These are phyloP conservation scores for Agaricales sp. DNA, from an alignment of 1,284 basidiomycete species.

Conservation along the genomic window DNA sequence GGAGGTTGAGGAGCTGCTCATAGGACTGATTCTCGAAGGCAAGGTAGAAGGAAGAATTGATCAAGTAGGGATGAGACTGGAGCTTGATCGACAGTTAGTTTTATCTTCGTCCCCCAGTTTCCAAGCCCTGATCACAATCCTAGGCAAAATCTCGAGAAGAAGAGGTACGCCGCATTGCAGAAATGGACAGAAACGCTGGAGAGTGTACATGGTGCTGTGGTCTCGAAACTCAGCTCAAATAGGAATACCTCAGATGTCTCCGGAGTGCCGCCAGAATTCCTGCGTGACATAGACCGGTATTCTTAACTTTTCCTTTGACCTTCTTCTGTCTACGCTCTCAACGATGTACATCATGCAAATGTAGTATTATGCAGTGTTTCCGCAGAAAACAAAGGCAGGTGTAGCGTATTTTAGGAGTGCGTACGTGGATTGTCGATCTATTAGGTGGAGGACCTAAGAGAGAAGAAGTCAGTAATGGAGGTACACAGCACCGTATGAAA, in stretches of 20 bases:
- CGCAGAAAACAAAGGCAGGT: too few species aligned
- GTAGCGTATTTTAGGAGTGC: too few species aligned
- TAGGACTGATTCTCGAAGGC: constrained; percentile 89
- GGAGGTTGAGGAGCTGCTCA: constrained; percentile 89
- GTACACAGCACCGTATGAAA: background rate
- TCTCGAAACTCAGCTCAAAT: constrained; percentile 55
- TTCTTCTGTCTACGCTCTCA: background rate
- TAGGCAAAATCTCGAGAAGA: constrained; percentile 77
- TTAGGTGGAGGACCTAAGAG: too few species aligned
- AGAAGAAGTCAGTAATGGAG: too few species aligned
- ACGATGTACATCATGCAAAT: background rate
- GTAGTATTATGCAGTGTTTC: background rate
- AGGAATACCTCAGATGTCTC: constrained; percentile 18
- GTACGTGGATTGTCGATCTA: too few species aligned
- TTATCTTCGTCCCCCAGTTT: constrained; percentile 2
- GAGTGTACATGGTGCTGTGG: constrained; percentile 58
- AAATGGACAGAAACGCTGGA: constrained; percentile 76
- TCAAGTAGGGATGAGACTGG: constrained; percentile 86
- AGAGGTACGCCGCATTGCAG: constrained; percentile 73
- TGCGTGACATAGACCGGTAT: background rate
- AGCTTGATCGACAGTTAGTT: constrained; percentile 80
- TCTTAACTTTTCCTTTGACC: background rate
- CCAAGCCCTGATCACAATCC: background rate
- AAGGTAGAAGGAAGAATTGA: constrained; percentile 95
- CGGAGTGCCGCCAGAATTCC: constrained; percentile 19